Conservation (phyloP, 768 basidiomycete genomes). For the Termitomyces eurrhizus region DNA sequence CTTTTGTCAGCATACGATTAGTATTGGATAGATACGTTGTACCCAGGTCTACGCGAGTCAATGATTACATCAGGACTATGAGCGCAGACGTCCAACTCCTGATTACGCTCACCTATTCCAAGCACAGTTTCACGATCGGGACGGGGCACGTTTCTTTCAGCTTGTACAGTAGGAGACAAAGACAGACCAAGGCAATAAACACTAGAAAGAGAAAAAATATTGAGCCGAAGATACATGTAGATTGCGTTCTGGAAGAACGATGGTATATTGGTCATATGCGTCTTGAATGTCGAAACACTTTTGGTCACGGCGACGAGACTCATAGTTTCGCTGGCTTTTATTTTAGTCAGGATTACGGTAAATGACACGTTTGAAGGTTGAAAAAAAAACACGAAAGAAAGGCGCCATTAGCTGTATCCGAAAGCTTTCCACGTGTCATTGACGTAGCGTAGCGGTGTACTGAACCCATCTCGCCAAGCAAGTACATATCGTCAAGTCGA, state of each 20-base stretch:
- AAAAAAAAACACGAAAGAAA: background rate
- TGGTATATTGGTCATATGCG: background rate
- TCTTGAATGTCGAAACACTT: too few species aligned
- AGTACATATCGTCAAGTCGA: background rate
- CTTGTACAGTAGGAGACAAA: slow-evolving; percentile 55
- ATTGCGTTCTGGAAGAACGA: slow-evolving; percentile 9
- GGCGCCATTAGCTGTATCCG: background rate
- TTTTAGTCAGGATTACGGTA: background rate
- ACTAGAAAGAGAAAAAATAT: slow-evolving; percentile 45
- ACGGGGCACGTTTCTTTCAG: slow-evolving; percentile 31
- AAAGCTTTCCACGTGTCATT: slow-evolving; percentile 1
- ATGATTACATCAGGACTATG: background rate
- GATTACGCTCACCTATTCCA: slow-evolving; percentile 56
- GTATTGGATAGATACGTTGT: slow-evolving; percentile 45
- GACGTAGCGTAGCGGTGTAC: background rate
- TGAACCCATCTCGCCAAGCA: background rate
- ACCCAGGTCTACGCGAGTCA: slow-evolving; percentile 51
- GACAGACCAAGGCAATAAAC: slow-evolving; percentile 58
- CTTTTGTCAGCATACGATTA: background rate
- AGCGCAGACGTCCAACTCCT: background rate
- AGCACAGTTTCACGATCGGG: slow-evolving; percentile 74
- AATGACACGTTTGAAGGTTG: slow-evolving; percentile 1
- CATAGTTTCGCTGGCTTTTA: background rate
- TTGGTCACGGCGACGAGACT: background rate
- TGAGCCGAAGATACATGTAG: slow-evolving; percentile 28